Percentiles rank a stretch among this genome's conserved stretches.
Conservation (phyloP, 257 asterid genomes). For the Marsdenia floribunda region DNA sequence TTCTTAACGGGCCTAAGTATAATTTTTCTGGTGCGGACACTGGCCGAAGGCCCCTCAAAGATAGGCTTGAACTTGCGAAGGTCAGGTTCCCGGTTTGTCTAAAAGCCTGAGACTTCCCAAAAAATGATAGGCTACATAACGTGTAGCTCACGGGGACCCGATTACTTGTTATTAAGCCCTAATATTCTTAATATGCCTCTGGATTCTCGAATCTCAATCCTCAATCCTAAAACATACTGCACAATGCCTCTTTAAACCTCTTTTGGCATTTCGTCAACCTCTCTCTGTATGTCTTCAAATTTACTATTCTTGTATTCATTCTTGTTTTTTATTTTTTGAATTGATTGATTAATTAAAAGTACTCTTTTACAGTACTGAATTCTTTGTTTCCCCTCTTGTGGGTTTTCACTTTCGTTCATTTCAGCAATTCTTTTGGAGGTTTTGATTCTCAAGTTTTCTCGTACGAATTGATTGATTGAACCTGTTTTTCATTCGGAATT, state of each 20-base stretch:
- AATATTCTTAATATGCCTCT: background rate
- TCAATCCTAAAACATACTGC: background rate
- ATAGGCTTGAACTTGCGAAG: background rate
- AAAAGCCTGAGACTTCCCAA: background rate
- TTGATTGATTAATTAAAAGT: background rate
- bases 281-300: background rate
- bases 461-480: background rate
- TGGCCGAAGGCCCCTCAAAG: too few species aligned
- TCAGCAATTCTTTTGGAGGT: background rate
- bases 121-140: too few species aligned
- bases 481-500: background rate
- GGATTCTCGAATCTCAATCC: background rate
- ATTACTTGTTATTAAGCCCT: background rate
- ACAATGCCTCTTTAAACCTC: background rate
- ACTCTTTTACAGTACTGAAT: background rate
- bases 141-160: background rate
- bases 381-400: background rate
- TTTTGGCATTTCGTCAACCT: background rate
- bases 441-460: background rate
- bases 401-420: background rate
- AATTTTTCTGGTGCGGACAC: too few species aligned
- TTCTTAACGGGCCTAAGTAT: too few species aligned
- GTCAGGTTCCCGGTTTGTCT: background rate
- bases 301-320: background rate
- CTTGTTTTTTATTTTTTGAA: background rate